Conservation (phyloP, 805 yeast genomes). For the Kodamaea restingae region DNA sequence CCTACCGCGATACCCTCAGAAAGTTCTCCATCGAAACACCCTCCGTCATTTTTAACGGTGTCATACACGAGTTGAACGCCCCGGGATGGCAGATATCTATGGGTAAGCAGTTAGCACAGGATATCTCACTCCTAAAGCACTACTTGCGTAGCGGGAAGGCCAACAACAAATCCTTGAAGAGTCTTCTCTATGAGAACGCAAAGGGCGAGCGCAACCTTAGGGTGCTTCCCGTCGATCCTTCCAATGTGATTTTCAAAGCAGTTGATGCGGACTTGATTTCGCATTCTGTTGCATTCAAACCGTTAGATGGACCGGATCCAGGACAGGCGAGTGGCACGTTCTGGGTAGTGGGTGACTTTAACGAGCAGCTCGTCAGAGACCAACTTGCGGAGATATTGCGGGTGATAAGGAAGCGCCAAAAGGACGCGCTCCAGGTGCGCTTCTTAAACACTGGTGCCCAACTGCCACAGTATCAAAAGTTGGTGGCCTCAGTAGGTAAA, state of each 20-base stretch:
- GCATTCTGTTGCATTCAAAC: constrained; percentile 20
- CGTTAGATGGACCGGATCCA: constrained; percentile 9
- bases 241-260: constrained; percentile 28
- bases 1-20: constrained; percentile 21
- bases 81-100: constrained; percentile 53
- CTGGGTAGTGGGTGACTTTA: constrained; percentile 60
- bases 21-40: constrained; percentile 43
- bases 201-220: constrained; percentile 42
- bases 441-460: constrained; percentile 25
- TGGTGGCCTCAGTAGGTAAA: neutral
- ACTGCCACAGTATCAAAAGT: constrained; percentile 5
- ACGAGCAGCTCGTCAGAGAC: constrained; percentile 27
- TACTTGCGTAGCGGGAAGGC: constrained; percentile 23
- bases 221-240: constrained; percentile 32
- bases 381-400: constrained; percentile 42
- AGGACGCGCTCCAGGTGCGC: constrained; percentile 31
- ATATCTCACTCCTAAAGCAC: constrained; percentile 36
- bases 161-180: constrained; percentile 29
- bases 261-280: constrained; percentile 24
- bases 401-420: neutral
- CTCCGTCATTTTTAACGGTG: constrained; percentile 68
- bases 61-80: constrained; percentile 47
- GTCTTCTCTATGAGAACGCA: constrained; percentile 42
- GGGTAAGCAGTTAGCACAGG: constrained; percentile 52
- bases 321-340: constrained; percentile 43